A percentile compares a stretch with the other conserved stretches of the same genome.
Evolutionary conservation across 2,329 filamentous ascomycete genomes (phyloP).

Genomic region (Endoconidiophora laricicola): DNA sequence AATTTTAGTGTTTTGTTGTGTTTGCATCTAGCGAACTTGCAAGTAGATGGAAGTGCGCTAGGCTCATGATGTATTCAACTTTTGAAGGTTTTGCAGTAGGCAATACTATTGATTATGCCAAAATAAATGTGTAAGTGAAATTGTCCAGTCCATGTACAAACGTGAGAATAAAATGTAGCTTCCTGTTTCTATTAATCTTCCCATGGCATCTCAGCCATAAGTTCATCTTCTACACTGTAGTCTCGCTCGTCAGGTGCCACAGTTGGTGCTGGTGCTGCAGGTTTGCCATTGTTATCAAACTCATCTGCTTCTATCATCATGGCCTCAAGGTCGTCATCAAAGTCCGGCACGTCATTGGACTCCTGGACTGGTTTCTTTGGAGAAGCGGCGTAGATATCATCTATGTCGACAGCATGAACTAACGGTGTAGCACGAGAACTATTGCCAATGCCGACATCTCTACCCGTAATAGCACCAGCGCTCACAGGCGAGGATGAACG

Average conservation of each 20-base stretch:
- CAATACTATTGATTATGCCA: too few species aligned
- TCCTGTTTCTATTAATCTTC: constrained; percentile 3
- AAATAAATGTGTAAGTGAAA: too few species aligned
- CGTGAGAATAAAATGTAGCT: not conserved
- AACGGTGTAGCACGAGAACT: too few species aligned
- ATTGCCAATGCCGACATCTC: too few species aligned
- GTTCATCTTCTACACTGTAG: constrained; percentile 49
- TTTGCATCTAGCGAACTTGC: too few species aligned
- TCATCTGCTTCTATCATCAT: constrained; percentile 34
- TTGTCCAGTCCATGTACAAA: too few species aligned
- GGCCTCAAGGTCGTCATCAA: constrained; percentile 29
- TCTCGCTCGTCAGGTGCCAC: constrained; percentile 18
- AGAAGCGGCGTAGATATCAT: constrained; percentile 40
- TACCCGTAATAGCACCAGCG: too few species aligned
- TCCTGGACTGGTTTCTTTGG: constrained; percentile 19
- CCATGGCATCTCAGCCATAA: constrained; percentile 42
- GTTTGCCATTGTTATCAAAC: constrained; percentile 9
- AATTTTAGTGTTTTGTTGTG: too few species aligned
- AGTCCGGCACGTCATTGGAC: constrained; percentile 23
- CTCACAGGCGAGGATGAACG: too few species aligned
- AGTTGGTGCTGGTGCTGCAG: constrained; percentile 4
- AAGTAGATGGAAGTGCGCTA: too few species aligned
- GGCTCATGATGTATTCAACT: too few species aligned
- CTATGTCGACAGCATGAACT: constrained; percentile 17
- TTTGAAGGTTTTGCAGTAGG: too few species aligned